Evolutionary conservation across 768 basidiomycete genomes (phyloP).

Genomic region (Pleurotus pulmonarius): DNA sequence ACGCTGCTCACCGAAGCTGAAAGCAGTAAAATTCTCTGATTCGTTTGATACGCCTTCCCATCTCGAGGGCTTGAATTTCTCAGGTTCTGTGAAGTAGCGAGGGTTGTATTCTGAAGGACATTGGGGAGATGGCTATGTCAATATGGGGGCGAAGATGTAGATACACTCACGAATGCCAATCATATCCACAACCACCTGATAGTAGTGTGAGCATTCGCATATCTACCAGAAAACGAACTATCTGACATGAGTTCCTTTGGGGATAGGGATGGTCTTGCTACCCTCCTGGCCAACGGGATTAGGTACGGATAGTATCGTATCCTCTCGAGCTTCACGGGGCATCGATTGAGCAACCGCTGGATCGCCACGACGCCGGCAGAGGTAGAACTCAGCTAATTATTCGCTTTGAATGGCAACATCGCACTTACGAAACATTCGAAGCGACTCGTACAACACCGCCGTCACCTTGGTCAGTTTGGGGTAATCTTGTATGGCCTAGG

Average conservation of each 20-base stretch:
- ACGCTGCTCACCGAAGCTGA: slow-evolving; percentile 15
- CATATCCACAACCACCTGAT: slow-evolving; percentile 40
- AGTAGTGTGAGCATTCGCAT: not conserved
- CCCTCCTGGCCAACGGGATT: slow-evolving; percentile 37
- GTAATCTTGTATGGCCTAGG: slow-evolving; percentile 38
- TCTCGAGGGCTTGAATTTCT: slow-evolving; percentile 25
- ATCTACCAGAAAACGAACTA: not conserved
- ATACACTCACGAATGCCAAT: slow-evolving; percentile 42
- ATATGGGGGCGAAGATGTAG: not conserved
- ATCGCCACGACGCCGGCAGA: too few relatives aligned
- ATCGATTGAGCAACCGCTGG: slow-evolving; percentile 36
- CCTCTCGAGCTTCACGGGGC: slow-evolving; percentile 39
- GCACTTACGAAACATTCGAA: slow-evolving; percentile 42
- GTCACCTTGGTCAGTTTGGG: slow-evolving; percentile 36
- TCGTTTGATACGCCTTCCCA: slow-evolving; percentile 24
- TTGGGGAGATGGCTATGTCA: not conserved
- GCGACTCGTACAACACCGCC: slow-evolving; percentile 38
- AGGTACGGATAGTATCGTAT: slow-evolving; percentile 36
- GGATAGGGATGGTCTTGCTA: slow-evolving; percentile 28
- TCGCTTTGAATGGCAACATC: too few relatives aligned
- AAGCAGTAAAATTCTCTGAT: slow-evolving; percentile 16
- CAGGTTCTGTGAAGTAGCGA: slow-evolving; percentile 23
- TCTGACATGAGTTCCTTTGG: slow-evolving; percentile 35
- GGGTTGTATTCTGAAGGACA: slow-evolving; percentile 24
- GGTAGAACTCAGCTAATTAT: too few relatives aligned